phyloP scores from a whole-genome alignment of 73 alveolate species.

The Tetrahymena elliotti region DNA sequence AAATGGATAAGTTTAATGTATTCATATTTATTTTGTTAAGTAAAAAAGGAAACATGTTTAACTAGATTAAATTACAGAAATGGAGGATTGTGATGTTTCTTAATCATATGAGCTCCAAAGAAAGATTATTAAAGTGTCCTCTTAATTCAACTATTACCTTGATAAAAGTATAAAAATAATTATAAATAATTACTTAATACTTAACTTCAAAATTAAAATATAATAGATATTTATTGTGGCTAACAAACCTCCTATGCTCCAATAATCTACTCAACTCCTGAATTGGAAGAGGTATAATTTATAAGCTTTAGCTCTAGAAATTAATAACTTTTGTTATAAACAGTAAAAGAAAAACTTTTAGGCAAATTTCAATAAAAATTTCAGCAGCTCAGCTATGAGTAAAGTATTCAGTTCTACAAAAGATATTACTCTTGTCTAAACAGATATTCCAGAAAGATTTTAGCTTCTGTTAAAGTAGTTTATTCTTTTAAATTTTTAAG shows the following conservation, averaged over 20 bases:
- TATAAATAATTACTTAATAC: no score
- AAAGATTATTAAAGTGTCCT: background rate
- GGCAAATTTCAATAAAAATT: background rate
- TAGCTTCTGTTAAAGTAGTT: background rate
- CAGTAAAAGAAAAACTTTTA: background rate
- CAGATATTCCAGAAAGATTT: background rate
- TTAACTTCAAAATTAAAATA: background rate
- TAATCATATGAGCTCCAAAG: background rate
- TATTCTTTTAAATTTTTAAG: background rate
- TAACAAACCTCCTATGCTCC: background rate
- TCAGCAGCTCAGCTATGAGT: background rate
- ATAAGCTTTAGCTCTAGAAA: background rate
- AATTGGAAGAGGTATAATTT: background rate
- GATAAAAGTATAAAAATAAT: background rate
- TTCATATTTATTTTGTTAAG: background rate
- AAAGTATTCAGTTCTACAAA: background rate
- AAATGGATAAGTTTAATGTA: background rate
- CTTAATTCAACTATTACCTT: background rate
- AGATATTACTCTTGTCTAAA: background rate
- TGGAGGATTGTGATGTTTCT: background rate
- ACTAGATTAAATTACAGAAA: background rate
- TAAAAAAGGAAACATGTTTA: background rate
- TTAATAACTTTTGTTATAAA: background rate
- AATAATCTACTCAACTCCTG: background rate
- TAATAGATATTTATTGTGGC: background rate